Evolutionary conservation across 2,329 filamentous ascomycete species (phyloP).

Genomic region (Colletotrichum sp.): DNA sequence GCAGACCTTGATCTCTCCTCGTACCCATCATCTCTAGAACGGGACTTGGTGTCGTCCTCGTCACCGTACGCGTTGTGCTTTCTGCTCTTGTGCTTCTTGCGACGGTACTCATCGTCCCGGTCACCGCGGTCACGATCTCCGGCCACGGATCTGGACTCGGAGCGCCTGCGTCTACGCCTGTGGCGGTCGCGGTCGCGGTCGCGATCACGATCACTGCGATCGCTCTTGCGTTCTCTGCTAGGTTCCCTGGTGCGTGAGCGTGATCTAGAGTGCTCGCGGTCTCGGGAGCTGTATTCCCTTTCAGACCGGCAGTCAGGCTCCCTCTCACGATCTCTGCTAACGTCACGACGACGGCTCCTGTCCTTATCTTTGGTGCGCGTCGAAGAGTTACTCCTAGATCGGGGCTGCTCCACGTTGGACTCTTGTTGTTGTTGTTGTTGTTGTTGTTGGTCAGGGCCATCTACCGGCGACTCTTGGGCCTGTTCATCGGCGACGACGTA

Average conservation of each 20-base stretch:
- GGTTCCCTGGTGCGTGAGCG: constrained; percentile 39
- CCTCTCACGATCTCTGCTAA: constrained; percentile 36
- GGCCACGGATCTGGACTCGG: constrained; percentile 48
- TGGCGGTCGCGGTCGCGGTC: not conserved
- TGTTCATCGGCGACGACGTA: constrained; percentile 48
- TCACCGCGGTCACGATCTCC: constrained; percentile 43
- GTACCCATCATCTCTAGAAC: constrained; percentile 41
- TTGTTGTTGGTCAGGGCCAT: constrained; percentile 30
- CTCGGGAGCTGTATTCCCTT: constrained; percentile 21
- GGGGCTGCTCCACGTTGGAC: constrained; percentile 36
- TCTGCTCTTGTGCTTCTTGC: constrained; percentile 53
- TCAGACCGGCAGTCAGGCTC: constrained; percentile 29
- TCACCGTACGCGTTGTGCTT: constrained; percentile 46
- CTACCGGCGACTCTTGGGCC: constrained; percentile 23
- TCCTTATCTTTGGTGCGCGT: constrained; percentile 41
- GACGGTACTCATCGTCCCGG: constrained; percentile 52
- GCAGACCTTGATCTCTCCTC: constrained; percentile 67
- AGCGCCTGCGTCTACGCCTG: constrained; percentile 60
- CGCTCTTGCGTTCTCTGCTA: constrained; percentile 51
- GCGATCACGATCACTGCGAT: constrained; percentile 36
- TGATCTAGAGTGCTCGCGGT: constrained; percentile 34
- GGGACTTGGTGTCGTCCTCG: constrained; percentile 47
- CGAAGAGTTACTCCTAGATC: constrained; percentile 55
- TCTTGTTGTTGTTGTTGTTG: constrained; percentile 14
- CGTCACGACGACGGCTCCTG: constrained; percentile 34